These are phyloP conservation scores for Conidiobolus incongruus DNA, from an alignment of 371 early-diverging fungal genomes.

Conservation along the genomic window DNA sequence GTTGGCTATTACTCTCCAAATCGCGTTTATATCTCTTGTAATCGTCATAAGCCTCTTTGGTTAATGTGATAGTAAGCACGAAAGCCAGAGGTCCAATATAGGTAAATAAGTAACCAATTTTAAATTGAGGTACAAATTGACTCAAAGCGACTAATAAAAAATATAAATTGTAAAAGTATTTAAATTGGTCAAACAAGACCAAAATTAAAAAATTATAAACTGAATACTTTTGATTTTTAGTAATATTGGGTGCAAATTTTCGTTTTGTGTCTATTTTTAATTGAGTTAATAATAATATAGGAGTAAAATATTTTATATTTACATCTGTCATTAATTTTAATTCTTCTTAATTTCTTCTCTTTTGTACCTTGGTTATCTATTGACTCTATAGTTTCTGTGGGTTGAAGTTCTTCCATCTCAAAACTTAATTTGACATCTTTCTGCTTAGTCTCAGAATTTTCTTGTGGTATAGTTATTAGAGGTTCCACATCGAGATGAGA, in stretches of 20 bases:
- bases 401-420: too few species aligned
- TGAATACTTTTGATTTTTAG: slow-evolving; percentile 94
- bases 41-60: slow-evolving; percentile 95
- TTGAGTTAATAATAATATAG: too few species aligned
- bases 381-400: too few species aligned
- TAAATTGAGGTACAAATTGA: slow-evolving; percentile 61
- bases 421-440: too few species aligned
- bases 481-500: too few species aligned
- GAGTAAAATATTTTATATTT: too few species aligned
- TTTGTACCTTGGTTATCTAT: too few species aligned
- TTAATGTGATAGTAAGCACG: slow-evolving; percentile 80
- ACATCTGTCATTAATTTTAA: too few species aligned
- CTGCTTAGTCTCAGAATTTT: too few species aligned
- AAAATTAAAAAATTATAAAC: slow-evolving; percentile 71
- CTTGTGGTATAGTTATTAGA: too few species aligned
- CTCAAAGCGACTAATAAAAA: slow-evolving; percentile 89
- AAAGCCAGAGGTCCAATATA: slow-evolving; percentile 91
- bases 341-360: too few species aligned
- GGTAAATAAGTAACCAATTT: slow-evolving; percentile 71
- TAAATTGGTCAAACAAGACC: slow-evolving; percentile 91
- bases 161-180: slow-evolving; percentile 92
- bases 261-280: slow-evolving; percentile 29
- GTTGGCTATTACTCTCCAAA: slow-evolving; percentile 77
- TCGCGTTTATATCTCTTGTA: slow-evolving; percentile 77
- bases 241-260: slow-evolving; percentile 58